Evolutionary conservation across 2,329 filamentous ascomycete species (phyloP).

Genomic region (Metarhizium robertsii): DNA sequence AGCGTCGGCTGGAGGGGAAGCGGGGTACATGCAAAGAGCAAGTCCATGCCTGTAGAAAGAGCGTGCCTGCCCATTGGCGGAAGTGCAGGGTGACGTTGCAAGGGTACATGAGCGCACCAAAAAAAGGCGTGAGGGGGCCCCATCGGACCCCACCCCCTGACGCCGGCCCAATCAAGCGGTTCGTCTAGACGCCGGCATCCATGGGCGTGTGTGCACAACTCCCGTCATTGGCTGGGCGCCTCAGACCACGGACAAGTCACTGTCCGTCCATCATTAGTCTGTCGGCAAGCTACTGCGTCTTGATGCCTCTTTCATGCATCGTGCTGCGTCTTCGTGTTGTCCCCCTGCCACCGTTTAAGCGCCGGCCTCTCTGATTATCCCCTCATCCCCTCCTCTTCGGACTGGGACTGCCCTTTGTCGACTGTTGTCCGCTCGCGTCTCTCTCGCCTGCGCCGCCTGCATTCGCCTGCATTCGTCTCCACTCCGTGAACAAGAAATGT

Average conservation of each 20-base stretch:
- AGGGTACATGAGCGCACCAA: too few species aligned
- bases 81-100: neutral
- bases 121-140: too few species aligned
- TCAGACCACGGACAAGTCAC: neutral
- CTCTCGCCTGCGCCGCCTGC: neutral
- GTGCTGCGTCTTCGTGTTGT: neutral
- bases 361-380: neutral
- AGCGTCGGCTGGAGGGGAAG: too few species aligned
- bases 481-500: neutral
- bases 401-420: neutral
- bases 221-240: conserved; percentile 3
- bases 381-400: neutral
- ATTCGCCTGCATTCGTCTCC: neutral
- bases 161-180: conserved; percentile 12
- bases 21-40: too few species aligned
- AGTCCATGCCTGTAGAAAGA: too few species aligned
- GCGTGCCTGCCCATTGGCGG: neutral
- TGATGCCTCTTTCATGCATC: neutral
- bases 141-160: neutral
- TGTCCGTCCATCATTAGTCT: neutral
- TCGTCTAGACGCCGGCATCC: conserved; percentile 14
- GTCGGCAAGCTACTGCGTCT: neutral
- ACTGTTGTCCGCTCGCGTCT: neutral
- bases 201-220: neutral
- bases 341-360: neutral